A percentile compares a stretch with the other conserved stretches of the same genome.
Evolutionary conservation across 352 stramenopile genomes (phyloP).

Genomic region (Globisporangium viniferum): DNA sequence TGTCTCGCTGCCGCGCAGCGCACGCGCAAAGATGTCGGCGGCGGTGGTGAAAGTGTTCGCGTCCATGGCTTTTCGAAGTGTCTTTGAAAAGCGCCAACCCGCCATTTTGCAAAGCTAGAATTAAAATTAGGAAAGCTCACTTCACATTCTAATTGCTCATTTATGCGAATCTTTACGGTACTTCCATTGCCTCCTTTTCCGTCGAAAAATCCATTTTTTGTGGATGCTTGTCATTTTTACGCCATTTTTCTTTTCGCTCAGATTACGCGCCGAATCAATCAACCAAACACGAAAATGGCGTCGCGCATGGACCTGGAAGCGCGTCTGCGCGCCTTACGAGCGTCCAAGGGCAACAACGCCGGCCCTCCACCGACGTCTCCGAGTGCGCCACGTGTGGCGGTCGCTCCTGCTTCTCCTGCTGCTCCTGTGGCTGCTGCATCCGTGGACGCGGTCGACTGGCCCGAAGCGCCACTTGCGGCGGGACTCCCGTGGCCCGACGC

Average conservation of each 20-base stretch:
- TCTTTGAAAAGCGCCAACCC: neutral
- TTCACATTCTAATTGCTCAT: neutral
- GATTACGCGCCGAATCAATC: neutral
- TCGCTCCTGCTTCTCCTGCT: neutral
- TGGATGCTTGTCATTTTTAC: conserved; percentile 1
- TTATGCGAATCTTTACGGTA: neutral
- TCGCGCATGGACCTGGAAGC: conserved; percentile 56
- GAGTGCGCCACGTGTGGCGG: neutral
- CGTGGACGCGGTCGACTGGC: conserved; percentile 4
- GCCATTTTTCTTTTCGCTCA: neutral
- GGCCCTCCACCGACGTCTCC: neutral
- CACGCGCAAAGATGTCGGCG: conserved; percentile 41
- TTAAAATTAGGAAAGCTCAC: neutral
- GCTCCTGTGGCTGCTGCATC: neutral
- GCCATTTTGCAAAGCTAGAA: neutral
- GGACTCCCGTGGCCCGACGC: conserved; percentile 15
- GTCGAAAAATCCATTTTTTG: neutral
- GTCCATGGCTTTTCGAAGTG: conserved; percentile 13
- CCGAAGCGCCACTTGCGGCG: conserved; percentile 9
- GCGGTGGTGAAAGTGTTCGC: conserved; percentile 12
- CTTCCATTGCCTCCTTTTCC: neutral
- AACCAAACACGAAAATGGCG: conserved; percentile 15
- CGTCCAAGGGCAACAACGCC: conserved; percentile 22
- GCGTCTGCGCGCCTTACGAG: conserved; percentile 49
- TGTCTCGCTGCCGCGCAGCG: conserved; percentile 18